Evolutionary conservation across 345 rosid species (phyloP), one percentile per base, ranked within the genome.

Genomic region (Acer yangbiense): DNA sequence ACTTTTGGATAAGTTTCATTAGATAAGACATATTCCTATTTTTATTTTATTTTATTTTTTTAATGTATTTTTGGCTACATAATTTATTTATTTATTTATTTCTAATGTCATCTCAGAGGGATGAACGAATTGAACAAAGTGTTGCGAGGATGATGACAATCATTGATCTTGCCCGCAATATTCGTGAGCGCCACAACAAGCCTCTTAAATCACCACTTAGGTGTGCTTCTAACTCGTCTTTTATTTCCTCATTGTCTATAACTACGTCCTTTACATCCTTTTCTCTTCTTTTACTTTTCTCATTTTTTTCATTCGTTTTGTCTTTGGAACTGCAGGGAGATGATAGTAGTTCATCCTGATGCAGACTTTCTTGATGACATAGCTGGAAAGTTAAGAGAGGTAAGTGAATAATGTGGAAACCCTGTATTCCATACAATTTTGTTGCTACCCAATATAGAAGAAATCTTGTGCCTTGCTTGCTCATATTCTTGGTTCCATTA

Each of bases 141-240:
- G 97, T 97, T 46, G 73, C 90, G 67, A 94, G 98, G 86, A 97
- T 97, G 99, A 94, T 88, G 89, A 97, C 91, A 27, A 88, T 97
- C 78, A 94, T 97, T 76, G 99, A 97, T 84, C 93, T 90, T 83
- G 98, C 95, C 6, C 93, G 99, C 39, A 97, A 94, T 83, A 93
- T 94, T 82, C 98, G 99, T 71, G 98, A 97, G 80, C 92, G 94
- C 52, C 93, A 97, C 84, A 89, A 86, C 84, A 86, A 91, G 69
- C 98, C 99, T 76, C 88, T 97, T 73, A 97, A 94, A 89, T 91
- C 93, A 65, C 99, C 99, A 50, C 85, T 97, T 44, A 92, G 94
- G 99, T 96, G 50, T 82, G 80, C 64, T 9, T 80, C 61, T 80
- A 50, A 29, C 58, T 60, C 71, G 46, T 35, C 48, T 35, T 54